A percentile compares a stretch with the other conserved stretches of the same genome.
Conservation (phyloP, 768 basidiomycete genomes). For the Rhodotorula babjevae region DNA sequence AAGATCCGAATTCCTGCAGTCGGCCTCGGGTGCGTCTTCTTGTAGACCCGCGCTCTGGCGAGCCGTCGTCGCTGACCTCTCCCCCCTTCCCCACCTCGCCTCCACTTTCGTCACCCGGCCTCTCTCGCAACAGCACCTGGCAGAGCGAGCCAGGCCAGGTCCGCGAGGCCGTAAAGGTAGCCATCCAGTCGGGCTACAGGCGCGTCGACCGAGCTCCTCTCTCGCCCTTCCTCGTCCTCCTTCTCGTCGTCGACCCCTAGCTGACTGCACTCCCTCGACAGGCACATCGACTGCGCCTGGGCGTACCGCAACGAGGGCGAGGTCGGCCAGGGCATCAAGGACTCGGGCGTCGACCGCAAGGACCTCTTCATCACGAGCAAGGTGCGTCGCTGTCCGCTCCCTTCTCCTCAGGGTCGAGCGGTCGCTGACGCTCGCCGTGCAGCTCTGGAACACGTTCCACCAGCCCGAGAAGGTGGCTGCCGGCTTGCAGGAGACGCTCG, state of each 20-base stretch:
- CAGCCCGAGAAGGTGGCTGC: constrained; percentile 62
- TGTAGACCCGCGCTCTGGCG: too few species aligned
- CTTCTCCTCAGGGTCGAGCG: fast-evolving
- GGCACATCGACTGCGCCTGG: constrained; percentile 58
- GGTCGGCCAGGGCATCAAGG: constrained; percentile 54
- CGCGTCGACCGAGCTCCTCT: neutral
- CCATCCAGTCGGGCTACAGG: constrained; percentile 65
- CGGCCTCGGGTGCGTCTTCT: constrained; percentile 23
- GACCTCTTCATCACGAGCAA: constrained; percentile 63
- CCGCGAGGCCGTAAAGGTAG: constrained; percentile 43
- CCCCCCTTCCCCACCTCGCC: neutral
- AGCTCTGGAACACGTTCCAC: constrained; percentile 75
- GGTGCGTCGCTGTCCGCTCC: neutral
- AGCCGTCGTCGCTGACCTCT: too few species aligned
- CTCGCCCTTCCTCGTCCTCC: too few species aligned
- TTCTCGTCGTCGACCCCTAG: too few species aligned
- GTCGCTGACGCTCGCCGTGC: constrained; percentile 37
- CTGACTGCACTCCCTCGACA: too few species aligned
- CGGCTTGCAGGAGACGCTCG: constrained; percentile 69
- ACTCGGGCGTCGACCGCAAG: constrained; percentile 69
- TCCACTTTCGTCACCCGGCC: too few species aligned
- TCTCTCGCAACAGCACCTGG: constrained; percentile 19
- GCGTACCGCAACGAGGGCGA: constrained; percentile 71
- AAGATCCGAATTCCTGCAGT: constrained; percentile 31
- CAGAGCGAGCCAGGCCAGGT: constrained; percentile 29